Evolutionary conservation across 139 green algal genomes (phyloP), one percentile per base, ranked within the genome.

Genomic region (Gonium pectorale): DNA sequence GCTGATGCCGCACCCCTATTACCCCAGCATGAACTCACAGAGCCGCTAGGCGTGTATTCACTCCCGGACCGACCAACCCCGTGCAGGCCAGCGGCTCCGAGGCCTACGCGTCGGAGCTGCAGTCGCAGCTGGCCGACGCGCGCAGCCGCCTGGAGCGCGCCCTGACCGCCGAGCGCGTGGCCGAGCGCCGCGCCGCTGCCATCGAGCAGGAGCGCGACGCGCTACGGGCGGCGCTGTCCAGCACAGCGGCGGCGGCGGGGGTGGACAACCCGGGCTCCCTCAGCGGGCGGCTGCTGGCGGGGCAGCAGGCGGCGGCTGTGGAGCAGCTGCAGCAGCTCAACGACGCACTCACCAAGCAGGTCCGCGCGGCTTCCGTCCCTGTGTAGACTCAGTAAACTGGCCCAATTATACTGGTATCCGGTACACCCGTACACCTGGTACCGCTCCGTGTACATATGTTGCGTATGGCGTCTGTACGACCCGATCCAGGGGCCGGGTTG

Each of bases 61-160:
- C n/a, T n/a, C n/a, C n/a, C n/a, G n/a, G n/a, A n/a, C n/a, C n/a
- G n/a, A n/a, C n/a, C n/a, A n/a, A n/a, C 44, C 5, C 29, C 69
- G 13, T 26, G 3, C 7, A 82, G 75, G 59, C 75, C 0, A 60
- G 75, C 59, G 75, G 75, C 40, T 82, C 75, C 2, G 75, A 82
- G 59, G 75, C 75, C 19, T 82, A 82, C 60, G 75, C 75, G 3
- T 35, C 63, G 5, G 78, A 84, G 78, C 78, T 84, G 63, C 78
- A 74, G n/a, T 49, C 44, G 0, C 78, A 84, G 63, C 78, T 84
- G 62, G 43, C 78, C 22, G 78, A 64, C 44, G 3, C 51, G 5
- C 62, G 62, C 33, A 37, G 56, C 44, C 78, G 78, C 43, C 62
- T 84, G n/a, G 78, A 84, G 78, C 19, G 33, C 2, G 68, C 78